phyloP scores from a whole-genome alignment of 257 asterid species.

The Gentiana straminea region DNA sequence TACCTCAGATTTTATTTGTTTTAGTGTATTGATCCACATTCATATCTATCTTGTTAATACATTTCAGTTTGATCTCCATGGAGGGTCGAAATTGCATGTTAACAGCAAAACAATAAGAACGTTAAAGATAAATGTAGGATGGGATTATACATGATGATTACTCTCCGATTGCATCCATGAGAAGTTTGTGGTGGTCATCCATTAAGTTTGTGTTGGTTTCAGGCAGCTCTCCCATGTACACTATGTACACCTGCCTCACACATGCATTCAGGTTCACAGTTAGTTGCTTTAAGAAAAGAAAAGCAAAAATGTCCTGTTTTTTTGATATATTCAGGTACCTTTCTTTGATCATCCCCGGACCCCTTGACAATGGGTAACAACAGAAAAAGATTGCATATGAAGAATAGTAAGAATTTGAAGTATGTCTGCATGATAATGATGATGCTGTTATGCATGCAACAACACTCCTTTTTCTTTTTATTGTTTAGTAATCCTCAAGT shows the following conservation, averaged over 20 bases:
- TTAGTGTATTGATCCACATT: too few species aligned
- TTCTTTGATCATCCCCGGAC: constrained; percentile 22
- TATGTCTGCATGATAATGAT: not conserved
- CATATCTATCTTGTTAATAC: too few species aligned
- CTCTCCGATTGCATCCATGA: constrained; percentile 58
- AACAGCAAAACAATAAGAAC: too few species aligned
- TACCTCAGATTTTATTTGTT: too few species aligned
- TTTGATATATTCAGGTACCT: constrained; percentile 20
- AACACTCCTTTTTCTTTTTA: too few species aligned
- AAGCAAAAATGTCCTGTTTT: too few species aligned
- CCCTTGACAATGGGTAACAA: constrained; percentile 9
- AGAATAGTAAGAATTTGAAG: constrained; percentile 3
- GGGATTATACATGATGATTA: constrained; percentile 7
- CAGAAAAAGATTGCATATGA: constrained; percentile 16
- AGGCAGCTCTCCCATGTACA: constrained; percentile 76
- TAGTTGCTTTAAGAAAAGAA: too few species aligned
- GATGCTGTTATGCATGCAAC: too few species aligned
- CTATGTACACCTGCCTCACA: constrained; percentile 45
- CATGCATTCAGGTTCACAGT: not conserved
- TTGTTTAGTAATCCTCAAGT: too few species aligned
- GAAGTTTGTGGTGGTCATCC: constrained; percentile 40
- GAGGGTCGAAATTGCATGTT: not conserved
- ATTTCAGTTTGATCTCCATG: too few species aligned
- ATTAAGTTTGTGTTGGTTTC: constrained; percentile 13
- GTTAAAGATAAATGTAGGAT: too few species aligned